Evolutionary conservation across 345 rosid species (phyloP), one percentile per base, ranked within the genome.

Genomic region (Adansonia digitata): DNA sequence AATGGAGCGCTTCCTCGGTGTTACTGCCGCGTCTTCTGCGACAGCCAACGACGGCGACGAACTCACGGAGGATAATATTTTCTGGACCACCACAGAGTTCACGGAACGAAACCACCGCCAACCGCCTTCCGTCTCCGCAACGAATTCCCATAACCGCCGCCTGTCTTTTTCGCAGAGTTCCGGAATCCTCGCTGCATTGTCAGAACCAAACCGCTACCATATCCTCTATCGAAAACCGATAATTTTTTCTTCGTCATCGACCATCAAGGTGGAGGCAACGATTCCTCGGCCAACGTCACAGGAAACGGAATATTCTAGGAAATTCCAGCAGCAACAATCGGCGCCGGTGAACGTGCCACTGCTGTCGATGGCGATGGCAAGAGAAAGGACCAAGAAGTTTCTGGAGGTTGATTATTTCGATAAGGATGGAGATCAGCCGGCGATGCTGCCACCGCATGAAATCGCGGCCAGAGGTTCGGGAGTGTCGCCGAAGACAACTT

Each of bases 371-470:
- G 85, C 82, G 46, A 74, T 79, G 75, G 77, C 82, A 55, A 80
- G 80, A 52, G 81, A 75, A 77, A 79, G 86, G 78, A 86, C 68
- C 61, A 82, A 71, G 75, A 79, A 53, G 78, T 83, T 82, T 66
- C 34, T 52, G 42, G 92, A 82, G 14, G 79, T 71, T 17, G 83
- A 81, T 26, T 37, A 29, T 4, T 24, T 10, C 24, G 73, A 67
- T 9, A 81, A 69, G 10, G 80, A 67, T 7, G 84, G 55, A 46
- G 88, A 82, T n/a, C n/a, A n/a, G 15, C 84, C 80, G 20, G 85
- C 77, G 82, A 85, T 86, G 87, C 72, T 85, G 77, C 90, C 92
- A 37, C 89, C 91, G 7, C 92, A 88, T 74, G 90, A 88, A 80
- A 82, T 88, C 66, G 88, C 85, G 17, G 87, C 87, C 6, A 69